Base-by-base conservation (phyloP, 352 stramenopile species). In the Peronospora belbahrii region DNA sequence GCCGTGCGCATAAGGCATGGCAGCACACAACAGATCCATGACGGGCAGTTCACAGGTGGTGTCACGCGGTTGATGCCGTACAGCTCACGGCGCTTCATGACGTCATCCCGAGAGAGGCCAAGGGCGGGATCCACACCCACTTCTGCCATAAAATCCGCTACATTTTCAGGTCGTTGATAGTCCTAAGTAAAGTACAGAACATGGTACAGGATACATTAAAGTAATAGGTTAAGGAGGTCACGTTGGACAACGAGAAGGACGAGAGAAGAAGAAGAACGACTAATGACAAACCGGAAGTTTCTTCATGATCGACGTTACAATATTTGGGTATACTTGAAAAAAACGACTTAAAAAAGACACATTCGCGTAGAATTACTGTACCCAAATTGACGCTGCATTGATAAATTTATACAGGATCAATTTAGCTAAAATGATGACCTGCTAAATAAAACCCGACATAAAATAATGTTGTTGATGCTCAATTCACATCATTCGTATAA, bases 21-120 rank as follows among this genome's bases (percentile, higher is more conserved):
- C 39, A 98, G 61, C 42, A 98, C 48, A 49, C 85, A 96, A 57
- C 94, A 98, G 13, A 97, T 58, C 91, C 89, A 97, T 28, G 86
- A 88, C 4, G 94, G 94, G 51, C 91, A 97, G 53, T 96, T 82
- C 2, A 97, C 73, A 1, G 94, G 94, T 25, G 88, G 85, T 32
- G 76, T 81, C 43, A 97, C 79, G 31, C 79, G 70, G 62, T 98
- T 98, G 27, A 88, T 67, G 20, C 85, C 88, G 62, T 86, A 82
- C 15, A 87, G 47, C 13, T 58, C 35, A 18, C 75, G 74, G 2
- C 80, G 69, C 32, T 69, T 65, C 64, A 88, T 85, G 30, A 78
- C 83, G 44, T 86, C 77, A 33, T 88, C 74, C 6, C 79, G 74
- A 22, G 75, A 77, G 31, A 92, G 71, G 0, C 83, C 80, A 10